Percentiles rank a stretch among this genome's conserved stretches.
These are phyloP conservation scores for Paraphoma sp. DNA, from an alignment of 2,329 filamentous ascomycete species.

Conservation along the genomic window DNA sequence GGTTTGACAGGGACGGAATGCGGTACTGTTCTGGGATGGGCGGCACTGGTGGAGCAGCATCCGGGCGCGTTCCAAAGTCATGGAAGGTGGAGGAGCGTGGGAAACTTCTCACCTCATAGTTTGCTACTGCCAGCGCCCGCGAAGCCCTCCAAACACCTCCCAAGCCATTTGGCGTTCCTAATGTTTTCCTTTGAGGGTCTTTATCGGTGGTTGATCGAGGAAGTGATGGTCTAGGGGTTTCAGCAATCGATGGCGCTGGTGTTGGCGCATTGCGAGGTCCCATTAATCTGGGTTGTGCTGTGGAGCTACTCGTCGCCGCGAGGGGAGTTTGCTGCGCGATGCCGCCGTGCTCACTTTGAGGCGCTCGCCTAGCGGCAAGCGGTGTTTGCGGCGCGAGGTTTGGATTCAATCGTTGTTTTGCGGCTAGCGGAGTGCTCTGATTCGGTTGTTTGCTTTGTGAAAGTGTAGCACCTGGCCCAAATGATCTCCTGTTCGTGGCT, in stretches of 20 bases:
- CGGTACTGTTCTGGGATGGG: constrained; percentile 30
- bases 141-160: constrained; percentile 29
- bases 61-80: constrained; percentile 19
- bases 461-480: constrained; percentile 15
- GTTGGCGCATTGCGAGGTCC: constrained; percentile 22
- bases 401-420: constrained; percentile 25
- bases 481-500: constrained; percentile 20
- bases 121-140: constrained; percentile 21
- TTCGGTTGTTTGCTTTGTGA: constrained; percentile 21
- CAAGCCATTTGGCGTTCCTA: constrained; percentile 27
- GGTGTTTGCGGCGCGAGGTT: constrained; percentile 26
- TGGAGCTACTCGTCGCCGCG: constrained; percentile 4
- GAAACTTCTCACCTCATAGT: constrained; percentile 43
- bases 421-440: constrained; percentile 18
- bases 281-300: constrained; percentile 20
- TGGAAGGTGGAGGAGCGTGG: constrained; percentile 40
- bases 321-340: background rate
- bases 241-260: constrained; percentile 6
- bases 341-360: constrained; percentile 8
- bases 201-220: constrained; percentile 22
- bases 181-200: constrained; percentile 24
- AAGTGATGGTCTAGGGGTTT: constrained; percentile 7
- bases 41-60: constrained; percentile 31
- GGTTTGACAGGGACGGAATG: constrained; percentile 20
- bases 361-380: constrained; percentile 22